Base-by-base conservation (phyloP, 768 basidiomycete species). In the Tricholoma flavovirens region DNA sequence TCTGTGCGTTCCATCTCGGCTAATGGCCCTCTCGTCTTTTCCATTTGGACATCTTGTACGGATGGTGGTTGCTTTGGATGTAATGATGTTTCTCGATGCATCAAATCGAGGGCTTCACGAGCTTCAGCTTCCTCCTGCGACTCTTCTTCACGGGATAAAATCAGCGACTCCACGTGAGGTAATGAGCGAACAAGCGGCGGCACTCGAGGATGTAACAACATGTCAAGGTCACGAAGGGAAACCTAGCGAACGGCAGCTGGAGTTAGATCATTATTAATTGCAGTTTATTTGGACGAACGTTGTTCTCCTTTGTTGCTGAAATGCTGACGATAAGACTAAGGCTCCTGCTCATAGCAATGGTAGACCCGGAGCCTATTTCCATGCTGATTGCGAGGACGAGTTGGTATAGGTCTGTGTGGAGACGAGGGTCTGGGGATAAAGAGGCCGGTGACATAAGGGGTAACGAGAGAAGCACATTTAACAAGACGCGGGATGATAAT, bases 161-260 rank as follows among this genome's bases (percentile, higher is more conserved):
- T 77, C 14, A 90, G 65, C 1, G 76, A 68, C 59, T 87, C 87
- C 10, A 87, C 65, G 29, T 79, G 74, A 14, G 89, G 88, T 55
- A 88, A 67, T 3, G 86, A 76, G 45, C 86, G 83, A 53, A 90
- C 75, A 11, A 90, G 69, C 7, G 90, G 87, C 8, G 92, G 92
- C 4, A 88, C 75, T 19, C 90, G 85, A 46, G 91, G 90, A 62
- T 93, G 92, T 10, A 94, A 65, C 21, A 92, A 70, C 24, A 85
- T 66, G 56, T 89, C 88, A 48, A 88, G 64, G 33, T 71, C 71
- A 19, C 64, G 71, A 57, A 76, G 70, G 29, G 66, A 50, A 53
- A 62, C 49, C 59, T 62, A 9, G 49, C 48, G 48, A 33, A 22
- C 3, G 14, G 8, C 1, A 52, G 17, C 24, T 8, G 30, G 19